phyloP scores from a whole-genome alignment of 1,284 basidiomycete genomes.

The Cutaneotrichosporon sp. region DNA sequence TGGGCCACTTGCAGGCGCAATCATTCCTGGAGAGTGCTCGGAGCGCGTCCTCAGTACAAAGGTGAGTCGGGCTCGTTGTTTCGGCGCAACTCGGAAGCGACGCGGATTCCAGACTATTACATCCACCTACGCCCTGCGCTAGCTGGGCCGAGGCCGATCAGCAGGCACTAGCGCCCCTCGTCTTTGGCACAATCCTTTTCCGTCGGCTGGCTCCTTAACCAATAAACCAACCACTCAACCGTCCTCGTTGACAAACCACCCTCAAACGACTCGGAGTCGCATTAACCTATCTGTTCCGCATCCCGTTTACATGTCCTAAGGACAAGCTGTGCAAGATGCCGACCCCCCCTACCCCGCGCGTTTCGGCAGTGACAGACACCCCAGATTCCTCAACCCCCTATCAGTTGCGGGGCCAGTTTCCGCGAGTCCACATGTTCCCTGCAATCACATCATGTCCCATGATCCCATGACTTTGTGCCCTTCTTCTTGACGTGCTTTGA shows the following conservation, averaged over 20 bases:
- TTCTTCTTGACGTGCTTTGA: not conserved
- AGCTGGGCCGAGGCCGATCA: constrained; percentile 10
- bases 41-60: constrained; percentile 78
- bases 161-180: constrained; percentile 8
- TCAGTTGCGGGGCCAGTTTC: not conserved
- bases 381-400: not conserved
- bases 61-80: constrained; percentile 58
- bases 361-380: constrained; percentile 3
- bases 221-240: not conserved
- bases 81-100: not conserved
- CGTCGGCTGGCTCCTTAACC: not conserved
- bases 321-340: not conserved
- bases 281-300: not conserved
- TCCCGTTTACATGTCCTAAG: not conserved
- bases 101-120: not conserved
- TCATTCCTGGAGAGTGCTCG: constrained; percentile 64
- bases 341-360: constrained; percentile 6
- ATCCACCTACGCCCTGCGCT: not conserved
- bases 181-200: no score
- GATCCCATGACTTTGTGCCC: constrained; percentile 1
- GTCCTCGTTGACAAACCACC: not conserved
- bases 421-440: not conserved
- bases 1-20: constrained; percentile 75
- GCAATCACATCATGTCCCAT: not conserved
- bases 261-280: not conserved